phyloP scores from a whole-genome alignment of 2,329 filamentous ascomycete species.

The Atkinsonella hypoxylon region DNA sequence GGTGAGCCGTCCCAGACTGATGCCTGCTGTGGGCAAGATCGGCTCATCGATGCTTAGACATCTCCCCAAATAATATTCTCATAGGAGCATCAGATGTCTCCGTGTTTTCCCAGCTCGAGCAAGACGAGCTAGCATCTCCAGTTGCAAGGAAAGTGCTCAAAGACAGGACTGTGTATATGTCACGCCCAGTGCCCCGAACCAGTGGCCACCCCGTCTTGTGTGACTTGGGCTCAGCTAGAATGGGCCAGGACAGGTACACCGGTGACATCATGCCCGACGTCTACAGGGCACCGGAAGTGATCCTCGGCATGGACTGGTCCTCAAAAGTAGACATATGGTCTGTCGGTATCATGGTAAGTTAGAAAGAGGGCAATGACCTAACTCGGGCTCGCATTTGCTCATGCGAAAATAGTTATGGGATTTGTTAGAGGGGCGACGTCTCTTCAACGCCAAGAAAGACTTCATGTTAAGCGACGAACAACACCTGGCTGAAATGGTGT shows the following conservation, averaged over 20 bases:
- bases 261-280: conserved; percentile 21
- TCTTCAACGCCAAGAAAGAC: conserved; percentile 15
- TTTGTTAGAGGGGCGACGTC: conserved; percentile 17
- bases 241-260: conserved; percentile 10
- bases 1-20: conserved; percentile 3
- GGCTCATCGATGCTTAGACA: conserved; percentile 8
- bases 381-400: background rate
- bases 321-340: conserved; percentile 25
- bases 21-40: background rate
- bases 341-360: conserved; percentile 18
- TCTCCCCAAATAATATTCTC: conserved; percentile 18
- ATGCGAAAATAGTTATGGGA: conserved; percentile 15
- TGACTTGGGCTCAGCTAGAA: conserved; percentile 19
- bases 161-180: conserved; percentile 17
- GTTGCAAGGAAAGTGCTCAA: conserved; percentile 15
- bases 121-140: conserved; percentile 9
- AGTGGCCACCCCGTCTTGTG: conserved; percentile 14
- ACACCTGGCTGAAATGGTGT: conserved; percentile 24
- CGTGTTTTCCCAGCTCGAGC: conserved; percentile 8
- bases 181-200: conserved; percentile 15
- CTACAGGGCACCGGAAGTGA: conserved; percentile 23
- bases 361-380: too few relatives aligned
- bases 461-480: conserved; percentile 14
- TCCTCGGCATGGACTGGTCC: conserved; percentile 21
- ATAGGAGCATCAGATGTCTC: conserved; percentile 9